A percentile compares a stretch with the other conserved stretches of the same genome.
phyloP scores from a whole-genome alignment of 208 protist genomes.

The Trypanosoma boissoni region DNA sequence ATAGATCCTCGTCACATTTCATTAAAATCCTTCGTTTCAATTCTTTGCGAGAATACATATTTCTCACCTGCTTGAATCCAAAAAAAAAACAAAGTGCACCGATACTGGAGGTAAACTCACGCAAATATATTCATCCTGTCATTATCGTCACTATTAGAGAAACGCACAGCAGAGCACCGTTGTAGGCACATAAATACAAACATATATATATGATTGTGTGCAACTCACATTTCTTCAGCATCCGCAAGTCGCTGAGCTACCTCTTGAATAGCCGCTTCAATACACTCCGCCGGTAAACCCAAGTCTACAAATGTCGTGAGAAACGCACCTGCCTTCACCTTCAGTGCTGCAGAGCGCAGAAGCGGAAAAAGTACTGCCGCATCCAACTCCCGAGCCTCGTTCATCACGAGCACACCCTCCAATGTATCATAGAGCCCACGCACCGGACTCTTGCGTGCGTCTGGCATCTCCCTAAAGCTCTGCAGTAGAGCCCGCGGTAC shows the following conservation, averaged over 20 bases:
- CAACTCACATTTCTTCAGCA: conserved; percentile 40
- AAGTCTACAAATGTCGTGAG: conserved; percentile 70
- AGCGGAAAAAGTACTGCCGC: conserved; percentile 59
- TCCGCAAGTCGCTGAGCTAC: conserved; percentile 54
- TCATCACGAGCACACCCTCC: conserved; percentile 75
- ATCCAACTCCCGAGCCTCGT: conserved; percentile 72
- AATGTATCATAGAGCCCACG: conserved; percentile 41
- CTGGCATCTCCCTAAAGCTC: conserved; percentile 27
- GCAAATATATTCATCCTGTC: too few species aligned
- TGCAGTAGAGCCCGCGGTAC: conserved; percentile 20
- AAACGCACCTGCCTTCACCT: conserved; percentile 78
- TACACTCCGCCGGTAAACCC: conserved; percentile 47
- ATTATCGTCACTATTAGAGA: too few species aligned
- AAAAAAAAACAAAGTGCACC: too few species aligned
- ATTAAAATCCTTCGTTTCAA: too few species aligned
- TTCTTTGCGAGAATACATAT: too few species aligned
- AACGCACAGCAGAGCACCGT: too few species aligned
- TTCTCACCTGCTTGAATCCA: too few species aligned
- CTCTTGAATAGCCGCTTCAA: conserved; percentile 55
- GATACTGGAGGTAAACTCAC: too few species aligned
- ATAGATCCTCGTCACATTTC: too few species aligned
- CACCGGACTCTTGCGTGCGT: conserved; percentile 32
- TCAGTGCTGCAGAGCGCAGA: conserved; percentile 72
- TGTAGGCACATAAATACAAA: too few species aligned
- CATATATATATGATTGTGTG: neutral